Conservation (phyloP, 306 rosid species). For the Rosa persica region DNA sequence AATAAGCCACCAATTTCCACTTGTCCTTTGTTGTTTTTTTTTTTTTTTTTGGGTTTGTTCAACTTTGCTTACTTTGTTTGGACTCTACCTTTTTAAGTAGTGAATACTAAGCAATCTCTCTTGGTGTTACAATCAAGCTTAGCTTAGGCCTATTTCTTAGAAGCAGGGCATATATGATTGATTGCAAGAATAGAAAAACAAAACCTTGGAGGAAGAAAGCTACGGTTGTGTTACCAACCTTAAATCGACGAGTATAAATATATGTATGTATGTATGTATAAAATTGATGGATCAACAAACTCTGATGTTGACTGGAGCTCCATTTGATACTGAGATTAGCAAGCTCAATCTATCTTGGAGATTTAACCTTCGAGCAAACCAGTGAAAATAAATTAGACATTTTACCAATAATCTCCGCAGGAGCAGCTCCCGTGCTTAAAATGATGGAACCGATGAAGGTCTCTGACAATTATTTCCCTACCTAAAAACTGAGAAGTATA, state of each 20-base stretch:
- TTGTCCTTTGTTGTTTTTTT: background rate
- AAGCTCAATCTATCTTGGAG: background rate
- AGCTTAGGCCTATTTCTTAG: constrained; percentile 55
- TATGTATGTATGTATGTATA: background rate
- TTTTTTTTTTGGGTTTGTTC: background rate
- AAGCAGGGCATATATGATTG: constrained; percentile 54
- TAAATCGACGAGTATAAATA: background rate
- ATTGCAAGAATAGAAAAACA: constrained; percentile 37
- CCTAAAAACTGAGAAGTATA: constrained; percentile 63
- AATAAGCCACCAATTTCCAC: constrained; percentile 40
- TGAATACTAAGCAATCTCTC: constrained; percentile 52
- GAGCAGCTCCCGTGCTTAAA: constrained; percentile 66
- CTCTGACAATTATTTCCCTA: constrained; percentile 67
- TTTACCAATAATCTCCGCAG: constrained; percentile 86
- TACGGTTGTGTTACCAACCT: constrained; percentile 14
- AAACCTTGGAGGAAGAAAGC: constrained; percentile 35
- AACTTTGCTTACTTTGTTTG: constrained; percentile 54
- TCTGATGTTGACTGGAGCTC: constrained; percentile 2
- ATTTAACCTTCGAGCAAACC: background rate
- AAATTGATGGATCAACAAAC: constrained; percentile 13
- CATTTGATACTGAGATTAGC: constrained; percentile 2
- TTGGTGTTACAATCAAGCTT: constrained; percentile 36
- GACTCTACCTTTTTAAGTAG: constrained; percentile 64
- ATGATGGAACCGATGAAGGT: constrained; percentile 66
- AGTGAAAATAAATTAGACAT: background rate